phyloP scores from a whole-genome alignment of 2,329 filamentous ascomycete species.

The Capronia epimyces region DNA sequence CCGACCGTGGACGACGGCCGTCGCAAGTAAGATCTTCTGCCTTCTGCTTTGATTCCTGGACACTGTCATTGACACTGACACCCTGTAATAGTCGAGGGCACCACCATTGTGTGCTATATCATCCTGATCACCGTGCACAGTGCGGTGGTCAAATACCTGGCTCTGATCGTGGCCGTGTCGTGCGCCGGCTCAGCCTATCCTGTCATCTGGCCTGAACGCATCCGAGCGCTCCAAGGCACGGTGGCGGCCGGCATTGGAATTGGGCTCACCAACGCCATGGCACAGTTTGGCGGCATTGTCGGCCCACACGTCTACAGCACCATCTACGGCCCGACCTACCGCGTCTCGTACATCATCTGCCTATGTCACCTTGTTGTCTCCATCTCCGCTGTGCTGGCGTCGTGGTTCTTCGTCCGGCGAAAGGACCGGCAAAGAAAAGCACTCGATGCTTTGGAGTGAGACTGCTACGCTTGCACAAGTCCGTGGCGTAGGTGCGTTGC shows the following conservation, averaged over 20 bases:
- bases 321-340: conserved; percentile 39
- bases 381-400: conserved; percentile 29
- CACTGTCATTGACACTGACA: conserved; percentile 16
- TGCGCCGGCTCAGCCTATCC: conserved; percentile 41
- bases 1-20: conserved; percentile 18
- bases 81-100: conserved; percentile 23
- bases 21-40: conserved; percentile 31
- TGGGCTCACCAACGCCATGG: conserved; percentile 42
- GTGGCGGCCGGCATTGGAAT: conserved; percentile 40
- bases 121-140: conserved; percentile 19
- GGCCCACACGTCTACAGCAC: conserved; percentile 41
- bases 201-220: conserved; percentile 44
- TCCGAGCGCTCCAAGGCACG: conserved; percentile 39
- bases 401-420: conserved; percentile 5
- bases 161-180: conserved; percentile 22
- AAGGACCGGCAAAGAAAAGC: conserved; percentile 1
- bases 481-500: too few relatives aligned
- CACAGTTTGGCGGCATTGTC: conserved; percentile 41
- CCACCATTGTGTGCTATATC: conserved; percentile 21
- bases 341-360: conserved; percentile 36
- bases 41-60: neutral
- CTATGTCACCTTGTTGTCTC: conserved; percentile 32
- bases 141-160: conserved; percentile 17
- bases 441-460: neutral
- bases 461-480: too few relatives aligned